A percentile compares a stretch with the other conserved stretches of the same genome.
Conservation (phyloP, 2,329 filamentous ascomycete species). For the Cordyceps sp. region DNA sequence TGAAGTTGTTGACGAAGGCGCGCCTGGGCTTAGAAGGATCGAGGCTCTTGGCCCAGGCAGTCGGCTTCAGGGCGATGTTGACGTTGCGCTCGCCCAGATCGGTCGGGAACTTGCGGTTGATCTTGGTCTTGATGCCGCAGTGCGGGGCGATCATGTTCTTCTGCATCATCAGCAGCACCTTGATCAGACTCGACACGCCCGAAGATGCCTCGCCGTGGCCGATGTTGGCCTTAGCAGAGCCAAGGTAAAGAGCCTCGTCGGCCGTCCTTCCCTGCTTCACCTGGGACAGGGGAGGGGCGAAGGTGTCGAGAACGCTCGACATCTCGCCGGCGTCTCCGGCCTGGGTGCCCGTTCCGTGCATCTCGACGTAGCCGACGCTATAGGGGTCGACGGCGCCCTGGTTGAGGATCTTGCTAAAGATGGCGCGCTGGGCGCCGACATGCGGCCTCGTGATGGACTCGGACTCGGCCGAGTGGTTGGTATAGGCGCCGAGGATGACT, state of each 20-base stretch:
- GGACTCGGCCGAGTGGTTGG: slow-evolving; percentile 41
- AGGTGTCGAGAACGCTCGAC: slow-evolving; percentile 50
- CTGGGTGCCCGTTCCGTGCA: slow-evolving; percentile 84
- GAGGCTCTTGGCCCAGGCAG: slow-evolving; percentile 30
- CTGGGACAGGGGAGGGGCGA: slow-evolving; percentile 40
- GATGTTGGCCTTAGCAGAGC: slow-evolving; percentile 48
- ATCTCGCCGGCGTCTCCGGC: slow-evolving; percentile 76
- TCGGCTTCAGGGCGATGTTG: slow-evolving; percentile 37
- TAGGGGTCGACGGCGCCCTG: slow-evolving; percentile 53
- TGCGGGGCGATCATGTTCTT: slow-evolving; percentile 48
- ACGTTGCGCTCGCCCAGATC: slow-evolving; percentile 41
- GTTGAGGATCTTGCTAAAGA: slow-evolving; percentile 39
- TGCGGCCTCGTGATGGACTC: slow-evolving; percentile 76
- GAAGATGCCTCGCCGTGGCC: slow-evolving; percentile 50
- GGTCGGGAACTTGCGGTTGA: slow-evolving; percentile 42
- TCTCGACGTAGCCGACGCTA: slow-evolving; percentile 71
- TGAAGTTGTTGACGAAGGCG: slow-evolving; percentile 51
- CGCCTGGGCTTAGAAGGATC: slow-evolving; percentile 20
- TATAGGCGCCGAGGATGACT: slow-evolving; percentile 56
- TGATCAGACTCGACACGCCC: slow-evolving; percentile 47
- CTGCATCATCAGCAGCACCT: slow-evolving; percentile 34
- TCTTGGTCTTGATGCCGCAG: slow-evolving; percentile 46
- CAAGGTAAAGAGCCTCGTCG: slow-evolving; percentile 39
- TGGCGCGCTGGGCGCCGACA: slow-evolving; percentile 53
- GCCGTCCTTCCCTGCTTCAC: slow-evolving; percentile 17